These are phyloP conservation scores for Metschnikowia santaceciliae DNA, from an alignment of 805 yeast species.

Conservation along the genomic window DNA sequence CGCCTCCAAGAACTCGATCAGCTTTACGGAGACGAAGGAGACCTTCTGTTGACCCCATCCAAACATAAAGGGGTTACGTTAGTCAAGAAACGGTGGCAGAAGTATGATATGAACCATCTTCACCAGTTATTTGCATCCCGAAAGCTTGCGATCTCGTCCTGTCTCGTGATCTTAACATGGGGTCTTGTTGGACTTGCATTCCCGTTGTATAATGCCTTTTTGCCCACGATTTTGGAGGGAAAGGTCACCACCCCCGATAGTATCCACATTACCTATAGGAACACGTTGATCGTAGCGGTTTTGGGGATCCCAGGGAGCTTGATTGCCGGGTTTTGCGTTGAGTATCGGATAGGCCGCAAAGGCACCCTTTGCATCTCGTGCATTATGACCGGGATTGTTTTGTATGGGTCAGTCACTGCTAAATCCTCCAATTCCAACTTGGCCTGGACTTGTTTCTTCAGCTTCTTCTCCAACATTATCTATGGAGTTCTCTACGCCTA, in stretches of 20 bases:
- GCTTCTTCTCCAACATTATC: slow-evolving; percentile 48
- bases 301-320: slow-evolving; percentile 15
- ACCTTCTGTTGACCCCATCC: slow-evolving; percentile 1
- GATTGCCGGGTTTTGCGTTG: slow-evolving; percentile 14
- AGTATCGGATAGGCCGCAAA: slow-evolving; percentile 14
- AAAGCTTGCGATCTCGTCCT: slow-evolving; percentile 42
- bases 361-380: slow-evolving; percentile 40
- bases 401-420: slow-evolving; percentile 63
- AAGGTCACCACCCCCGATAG: slow-evolving; percentile 32
- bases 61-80: background rate
- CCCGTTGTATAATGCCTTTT: slow-evolving; percentile 18
- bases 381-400: slow-evolving; percentile 50
- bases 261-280: slow-evolving; percentile 25
- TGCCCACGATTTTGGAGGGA: slow-evolving; percentile 40
- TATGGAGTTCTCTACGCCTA: slow-evolving; percentile 57
- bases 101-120: slow-evolving; percentile 35
- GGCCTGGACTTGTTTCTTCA: slow-evolving; percentile 47
- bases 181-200: slow-evolving; percentile 35
- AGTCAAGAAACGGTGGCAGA: slow-evolving; percentile 9
- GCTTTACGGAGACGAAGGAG: slow-evolving; percentile 8
- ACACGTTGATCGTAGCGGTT: slow-evolving; percentile 16
- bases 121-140: slow-evolving; percentile 45
- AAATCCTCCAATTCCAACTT: slow-evolving; percentile 44
- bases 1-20: slow-evolving; percentile 45
- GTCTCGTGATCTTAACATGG: slow-evolving; percentile 47